A percentile compares a stretch with the other conserved stretches of the same genome.
Evolutionary conservation across 2,329 filamentous ascomycete genomes (phyloP).

Genomic region (Cladosporium cucumerinum): DNA sequence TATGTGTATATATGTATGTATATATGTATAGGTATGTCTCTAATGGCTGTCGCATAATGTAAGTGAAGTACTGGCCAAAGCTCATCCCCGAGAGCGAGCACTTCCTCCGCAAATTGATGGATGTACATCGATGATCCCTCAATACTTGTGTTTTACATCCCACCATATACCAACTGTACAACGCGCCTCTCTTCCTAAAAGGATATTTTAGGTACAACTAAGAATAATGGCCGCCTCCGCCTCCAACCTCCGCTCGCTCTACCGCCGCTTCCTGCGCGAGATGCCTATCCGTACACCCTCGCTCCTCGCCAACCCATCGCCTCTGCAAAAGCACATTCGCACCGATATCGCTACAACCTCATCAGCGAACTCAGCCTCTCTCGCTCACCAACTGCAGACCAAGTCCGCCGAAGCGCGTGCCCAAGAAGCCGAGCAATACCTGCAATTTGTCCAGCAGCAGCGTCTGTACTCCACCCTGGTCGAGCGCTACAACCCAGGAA

Average conservation of each 20-base stretch:
- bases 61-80: conserved; percentile 15
- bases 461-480: conserved; percentile 75
- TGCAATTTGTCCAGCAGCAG: conserved; percentile 81
- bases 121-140: neutral
- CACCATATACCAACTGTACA: neutral
- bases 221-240: conserved; percentile 38
- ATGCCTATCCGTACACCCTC: conserved; percentile 66
- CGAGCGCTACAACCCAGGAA: conserved; percentile 90
- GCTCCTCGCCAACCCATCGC: conserved; percentile 56
- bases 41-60: neutral
- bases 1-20: neutral
- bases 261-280: conserved; percentile 85
- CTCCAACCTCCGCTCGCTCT: conserved; percentile 66
- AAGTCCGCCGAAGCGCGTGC: conserved; percentile 24
- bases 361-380: conserved; percentile 37
- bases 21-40: neutral
- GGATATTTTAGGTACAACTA: too few relatives aligned
- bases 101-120: conserved; percentile 5
- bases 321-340: conserved; percentile 68
- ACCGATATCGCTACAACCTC: conserved; percentile 51
- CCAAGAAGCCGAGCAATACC: conserved; percentile 70
- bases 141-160: neutral
- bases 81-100: conserved; percentile 6
- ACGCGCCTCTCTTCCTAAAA: neutral
- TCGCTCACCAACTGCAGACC: conserved; percentile 8